Conservation (phyloP, 78 protist genomes). For the Abeoforma whisleri region DNA sequence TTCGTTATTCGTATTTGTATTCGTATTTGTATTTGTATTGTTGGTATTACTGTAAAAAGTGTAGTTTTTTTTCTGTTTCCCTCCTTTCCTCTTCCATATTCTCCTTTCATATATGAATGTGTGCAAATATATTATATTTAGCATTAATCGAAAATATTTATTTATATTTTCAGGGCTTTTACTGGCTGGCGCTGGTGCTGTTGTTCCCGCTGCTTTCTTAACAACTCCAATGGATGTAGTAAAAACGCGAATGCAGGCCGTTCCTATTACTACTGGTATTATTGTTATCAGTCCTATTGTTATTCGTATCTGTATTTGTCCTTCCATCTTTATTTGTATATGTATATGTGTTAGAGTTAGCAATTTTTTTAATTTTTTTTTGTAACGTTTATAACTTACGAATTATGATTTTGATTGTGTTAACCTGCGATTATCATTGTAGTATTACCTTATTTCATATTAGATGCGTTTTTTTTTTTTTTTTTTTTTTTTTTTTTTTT, state of each 20-base stretch:
- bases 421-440: neutral
- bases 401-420: neutral
- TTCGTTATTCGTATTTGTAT: no score
- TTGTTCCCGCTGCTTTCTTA: slow-evolving; percentile 23
- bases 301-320: no score
- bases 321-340: no score
- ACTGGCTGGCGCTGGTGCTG: slow-evolving; percentile 21
- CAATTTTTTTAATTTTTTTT: neutral
- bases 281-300: no score
- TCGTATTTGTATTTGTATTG: no score
- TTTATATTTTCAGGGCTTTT: slow-evolving; percentile 1
- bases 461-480: neutral
- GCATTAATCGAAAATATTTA: neutral
- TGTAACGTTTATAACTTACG: neutral
- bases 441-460: neutral
- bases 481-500: neutral
- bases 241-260: slow-evolving; percentile 35
- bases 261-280: no score
- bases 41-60: no score
- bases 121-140: no score
- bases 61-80: no score
- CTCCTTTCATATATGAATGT: no score
- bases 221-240: slow-evolving; percentile 31
- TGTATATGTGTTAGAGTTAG: no score
- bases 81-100: no score